Evolutionary conservation across 805 yeast species (phyloP).

Genomic region (Candida tibetensis): DNA sequence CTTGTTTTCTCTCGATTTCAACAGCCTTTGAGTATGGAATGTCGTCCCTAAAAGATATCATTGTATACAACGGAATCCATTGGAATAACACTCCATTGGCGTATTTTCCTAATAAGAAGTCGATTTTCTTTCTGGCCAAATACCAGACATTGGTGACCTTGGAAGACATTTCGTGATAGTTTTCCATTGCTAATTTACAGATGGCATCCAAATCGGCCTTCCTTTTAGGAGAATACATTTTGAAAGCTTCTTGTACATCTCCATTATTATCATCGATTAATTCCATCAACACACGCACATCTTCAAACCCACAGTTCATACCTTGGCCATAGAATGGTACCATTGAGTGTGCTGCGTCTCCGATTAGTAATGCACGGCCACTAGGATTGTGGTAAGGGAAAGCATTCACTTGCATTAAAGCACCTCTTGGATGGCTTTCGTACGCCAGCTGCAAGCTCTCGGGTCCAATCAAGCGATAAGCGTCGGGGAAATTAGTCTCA

Average conservation of each 20-base stretch:
- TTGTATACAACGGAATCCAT: slow-evolving; percentile 87
- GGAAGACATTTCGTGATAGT: slow-evolving; percentile 84
- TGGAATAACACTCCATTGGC: slow-evolving; percentile 45
- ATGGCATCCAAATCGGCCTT: slow-evolving; percentile 72
- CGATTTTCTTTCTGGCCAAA: slow-evolving; percentile 64
- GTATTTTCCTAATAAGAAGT: slow-evolving; percentile 56
- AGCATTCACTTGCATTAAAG: slow-evolving; percentile 71
- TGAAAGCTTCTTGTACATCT: slow-evolving; percentile 50
- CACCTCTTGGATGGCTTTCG: slow-evolving; percentile 64
- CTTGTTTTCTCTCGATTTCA: slow-evolving; percentile 52
- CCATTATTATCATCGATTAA: slow-evolving; percentile 39
- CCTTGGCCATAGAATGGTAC: slow-evolving; percentile 99
- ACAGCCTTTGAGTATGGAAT: slow-evolving; percentile 73
- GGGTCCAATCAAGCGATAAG: slow-evolving; percentile 62
- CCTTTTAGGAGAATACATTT: slow-evolving; percentile 52
- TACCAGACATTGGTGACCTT: slow-evolving; percentile 64
- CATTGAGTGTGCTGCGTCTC: slow-evolving; percentile 96
- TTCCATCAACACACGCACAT: slow-evolving; percentile 65
- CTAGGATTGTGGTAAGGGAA: slow-evolving; percentile 62
- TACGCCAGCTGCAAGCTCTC: slow-evolving; percentile 50
- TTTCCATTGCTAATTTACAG: slow-evolving; percentile 71
- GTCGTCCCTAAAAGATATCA: slow-evolving; percentile 88
- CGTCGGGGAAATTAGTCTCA: slow-evolving; percentile 66
- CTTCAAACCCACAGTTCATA: slow-evolving; percentile 95
- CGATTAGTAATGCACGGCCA: slow-evolving; percentile 66